These are phyloP conservation scores for Passiflora organensis DNA, from an alignment of 345 rosid species.

Conservation along the genomic window DNA sequence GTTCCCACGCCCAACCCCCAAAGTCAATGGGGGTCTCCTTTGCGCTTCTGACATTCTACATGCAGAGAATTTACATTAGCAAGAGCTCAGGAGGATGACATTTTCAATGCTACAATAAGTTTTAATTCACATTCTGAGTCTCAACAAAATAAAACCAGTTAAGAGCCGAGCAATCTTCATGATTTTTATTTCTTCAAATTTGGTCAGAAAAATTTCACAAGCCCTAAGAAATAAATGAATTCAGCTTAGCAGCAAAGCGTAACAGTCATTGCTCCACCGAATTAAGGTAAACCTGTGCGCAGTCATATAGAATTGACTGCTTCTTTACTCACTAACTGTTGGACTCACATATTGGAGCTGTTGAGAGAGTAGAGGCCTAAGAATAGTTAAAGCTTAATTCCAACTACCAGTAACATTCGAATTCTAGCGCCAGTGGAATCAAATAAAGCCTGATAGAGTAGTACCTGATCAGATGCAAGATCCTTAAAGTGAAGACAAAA, in stretches of 20 bases:
- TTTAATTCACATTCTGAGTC: not conserved
- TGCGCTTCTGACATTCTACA: constrained; percentile 61
- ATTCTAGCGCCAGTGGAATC: constrained; percentile 4
- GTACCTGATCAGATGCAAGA: constrained; percentile 20
- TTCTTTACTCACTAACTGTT: not conserved
- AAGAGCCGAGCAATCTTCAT: no score
- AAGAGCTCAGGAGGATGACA: not conserved
- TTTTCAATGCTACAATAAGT: not conserved
- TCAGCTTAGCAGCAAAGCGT: not conserved
- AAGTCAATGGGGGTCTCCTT: constrained; percentile 33
- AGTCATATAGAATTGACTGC: no score
- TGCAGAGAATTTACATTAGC: constrained; percentile 11
- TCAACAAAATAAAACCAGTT: not conserved
- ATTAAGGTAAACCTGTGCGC: not conserved
- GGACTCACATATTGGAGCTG: not conserved
- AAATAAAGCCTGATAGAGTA: constrained; percentile 14
- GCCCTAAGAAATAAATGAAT: not conserved
- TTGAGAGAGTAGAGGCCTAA: not conserved
- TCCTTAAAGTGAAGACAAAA: constrained; percentile 9
- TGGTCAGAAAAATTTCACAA: constrained; percentile 2
- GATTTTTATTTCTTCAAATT: not conserved
- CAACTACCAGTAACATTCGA: constrained; percentile 6
- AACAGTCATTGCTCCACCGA: not conserved
- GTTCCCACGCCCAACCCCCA: constrained; percentile 43
- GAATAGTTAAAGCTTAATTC: constrained; percentile 6